These are phyloP conservation scores for Terfezia claveryi DNA, from an alignment of 495 filamentous ascomycete genomes.

Conservation along the genomic window DNA sequence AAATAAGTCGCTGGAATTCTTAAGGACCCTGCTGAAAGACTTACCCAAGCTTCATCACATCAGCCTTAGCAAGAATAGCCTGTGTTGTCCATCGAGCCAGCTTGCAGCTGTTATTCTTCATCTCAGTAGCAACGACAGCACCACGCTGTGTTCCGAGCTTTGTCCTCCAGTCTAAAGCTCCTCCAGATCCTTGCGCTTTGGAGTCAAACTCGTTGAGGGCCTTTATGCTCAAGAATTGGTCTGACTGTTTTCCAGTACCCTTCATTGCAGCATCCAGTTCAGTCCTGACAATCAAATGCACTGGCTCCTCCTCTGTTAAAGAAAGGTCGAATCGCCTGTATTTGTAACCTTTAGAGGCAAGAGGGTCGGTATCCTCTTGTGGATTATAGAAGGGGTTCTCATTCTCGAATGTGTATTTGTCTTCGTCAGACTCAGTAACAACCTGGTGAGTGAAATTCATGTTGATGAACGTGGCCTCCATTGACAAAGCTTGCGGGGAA, in stretches of 20 bases:
- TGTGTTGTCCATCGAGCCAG: conserved; percentile 92
- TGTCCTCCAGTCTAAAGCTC: conserved; percentile 83
- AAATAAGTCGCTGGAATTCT: conserved; percentile 4
- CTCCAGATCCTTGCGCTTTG: conserved; percentile 86
- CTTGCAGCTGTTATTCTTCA: conserved; percentile 99
- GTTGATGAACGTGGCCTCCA: conserved; percentile 98
- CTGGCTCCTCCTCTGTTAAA: conserved; percentile 73
- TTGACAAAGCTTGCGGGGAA: conserved; percentile 66
- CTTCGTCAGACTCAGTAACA: conserved; percentile 52
- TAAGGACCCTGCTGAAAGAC: conserved; percentile 10
- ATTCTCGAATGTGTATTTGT: conserved; percentile 60
- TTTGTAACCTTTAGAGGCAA: conserved; percentile 91
- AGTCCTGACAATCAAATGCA: conserved; percentile 82
- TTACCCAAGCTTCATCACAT: conserved; percentile 91
- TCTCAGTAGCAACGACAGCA: conserved; percentile 94
- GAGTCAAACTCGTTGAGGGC: conserved; percentile 96
- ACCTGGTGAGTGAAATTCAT: conserved; percentile 95
- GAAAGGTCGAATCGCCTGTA: conserved; percentile 92
- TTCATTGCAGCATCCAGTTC: conserved; percentile 90
- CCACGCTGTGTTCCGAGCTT: conserved; percentile 85
- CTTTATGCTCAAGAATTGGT: conserved; percentile 79
- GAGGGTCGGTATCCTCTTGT: conserved; percentile 71
- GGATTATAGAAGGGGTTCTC: conserved; percentile 97
- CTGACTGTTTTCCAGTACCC: conserved; percentile 67
- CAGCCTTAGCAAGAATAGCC: conserved; percentile 82